Evolutionary conservation across 306 rosid genomes (phyloP).

Genomic region (Cicer chorassanicum): DNA sequence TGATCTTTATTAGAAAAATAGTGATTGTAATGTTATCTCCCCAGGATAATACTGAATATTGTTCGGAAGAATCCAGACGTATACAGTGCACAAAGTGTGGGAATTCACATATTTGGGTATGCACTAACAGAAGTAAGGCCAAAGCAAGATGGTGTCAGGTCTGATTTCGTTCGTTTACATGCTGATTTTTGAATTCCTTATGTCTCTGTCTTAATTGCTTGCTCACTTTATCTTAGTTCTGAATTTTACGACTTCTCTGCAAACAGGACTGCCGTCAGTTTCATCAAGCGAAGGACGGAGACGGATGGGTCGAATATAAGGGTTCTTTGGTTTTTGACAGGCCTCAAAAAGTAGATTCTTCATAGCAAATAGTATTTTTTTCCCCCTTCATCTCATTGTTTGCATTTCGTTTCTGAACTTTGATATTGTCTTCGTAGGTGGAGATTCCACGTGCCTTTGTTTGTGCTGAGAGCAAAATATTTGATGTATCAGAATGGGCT

Average conservation of each 20-base stretch:
- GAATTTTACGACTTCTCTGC: conserved; percentile 43
- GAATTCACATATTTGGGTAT: conserved; percentile 95
- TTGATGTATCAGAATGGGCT: conserved; percentile 99
- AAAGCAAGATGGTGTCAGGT: conserved; percentile 99
- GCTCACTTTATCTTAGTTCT: conserved; percentile 10
- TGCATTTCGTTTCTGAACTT: conserved; percentile 39
- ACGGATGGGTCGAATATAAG: conserved; percentile 98
- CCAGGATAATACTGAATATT: conserved; percentile 74
- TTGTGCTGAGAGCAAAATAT: conserved; percentile 96
- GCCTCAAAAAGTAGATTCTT: conserved; percentile 73
- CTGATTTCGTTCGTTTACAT: conserved; percentile 37
- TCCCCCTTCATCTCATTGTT: conserved; percentile 9
- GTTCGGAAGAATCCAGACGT: conserved; percentile 89
- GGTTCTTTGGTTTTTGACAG: conserved; percentile 84
- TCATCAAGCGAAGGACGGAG: conserved; percentile 99
- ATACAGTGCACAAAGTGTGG: conserved; percentile 97
- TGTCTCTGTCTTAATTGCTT: conserved; percentile 18
- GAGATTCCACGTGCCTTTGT: conserved; percentile 99
- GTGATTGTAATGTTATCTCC: conserved; percentile 41
- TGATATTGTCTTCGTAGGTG: conserved; percentile 57
- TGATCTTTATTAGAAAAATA: conserved; percentile 27
- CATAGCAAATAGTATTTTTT: not conserved
- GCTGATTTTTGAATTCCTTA: conserved; percentile 2
- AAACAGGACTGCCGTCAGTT: conserved; percentile 93
- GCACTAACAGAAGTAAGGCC: conserved; percentile 88